phyloP scores from a whole-genome alignment of 345 rosid species.

The Linum trigynum region DNA sequence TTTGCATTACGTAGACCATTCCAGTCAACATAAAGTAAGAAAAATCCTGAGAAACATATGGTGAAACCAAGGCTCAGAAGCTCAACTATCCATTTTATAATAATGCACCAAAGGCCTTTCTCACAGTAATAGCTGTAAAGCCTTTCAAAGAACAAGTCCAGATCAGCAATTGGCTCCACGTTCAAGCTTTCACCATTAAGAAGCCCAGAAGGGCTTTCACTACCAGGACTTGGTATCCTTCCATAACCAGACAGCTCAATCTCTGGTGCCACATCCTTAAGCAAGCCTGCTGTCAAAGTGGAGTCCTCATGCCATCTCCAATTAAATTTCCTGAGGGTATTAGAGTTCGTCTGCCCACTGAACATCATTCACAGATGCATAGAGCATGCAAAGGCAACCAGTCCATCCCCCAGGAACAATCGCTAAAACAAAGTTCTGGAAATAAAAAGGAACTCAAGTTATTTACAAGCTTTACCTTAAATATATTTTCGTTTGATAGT shows the following conservation, averaged over 20 bases:
- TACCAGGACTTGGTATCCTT: conserved; percentile 83
- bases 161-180: conserved; percentile 73
- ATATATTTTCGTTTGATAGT: too few species aligned
- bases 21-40: conserved; percentile 92
- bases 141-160: conserved; percentile 89
- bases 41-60: conserved; percentile 92
- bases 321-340: conserved; percentile 51
- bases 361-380: conserved; percentile 70
- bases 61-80: conserved; percentile 82
- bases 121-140: conserved; percentile 87
- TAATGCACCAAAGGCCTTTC: conserved; percentile 95
- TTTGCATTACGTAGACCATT: conserved; percentile 96
- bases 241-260: conserved; percentile 81
- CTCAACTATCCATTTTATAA: conserved; percentile 92
- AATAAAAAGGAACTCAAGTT: background rate
- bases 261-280: conserved; percentile 68
- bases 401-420: conserved; percentile 61
- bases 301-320: conserved; percentile 66
- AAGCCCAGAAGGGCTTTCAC: conserved; percentile 94
- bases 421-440: background rate
- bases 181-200: conserved; percentile 87
- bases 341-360: conserved; percentile 51
- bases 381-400: conserved; percentile 48
- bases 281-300: conserved; percentile 68
- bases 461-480: background rate